Evolutionary conservation across 768 basidiomycete genomes (phyloP), one percentile per base, ranked within the genome.

Genomic region (Naganishia kalamii): DNA sequence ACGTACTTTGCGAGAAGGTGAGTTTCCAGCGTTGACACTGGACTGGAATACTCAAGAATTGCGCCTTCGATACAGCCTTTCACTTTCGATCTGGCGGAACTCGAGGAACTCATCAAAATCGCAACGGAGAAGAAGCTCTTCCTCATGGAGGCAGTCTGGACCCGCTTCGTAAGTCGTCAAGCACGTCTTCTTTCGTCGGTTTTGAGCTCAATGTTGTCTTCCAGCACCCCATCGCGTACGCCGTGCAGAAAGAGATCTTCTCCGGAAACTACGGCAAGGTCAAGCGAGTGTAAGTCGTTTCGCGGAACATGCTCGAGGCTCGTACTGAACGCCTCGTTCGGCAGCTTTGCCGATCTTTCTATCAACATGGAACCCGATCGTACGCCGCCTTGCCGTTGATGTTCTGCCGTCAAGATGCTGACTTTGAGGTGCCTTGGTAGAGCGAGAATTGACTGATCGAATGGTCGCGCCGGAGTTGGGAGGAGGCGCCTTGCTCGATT

Each of bases 101-200:
- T 90, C 23, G 83, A 84, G n/a, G 84, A 86, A 49, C 82, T 94
- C 25, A 80, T 91, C 21, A 79, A 79, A 11, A 82, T 89, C 21
- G 90, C 92, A 1, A 88, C 87, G 75, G 84, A 89, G 74, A 80
- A 87, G 70, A 84, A 85, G 19, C 82, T 91, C 0, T 93, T 93
- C 81, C 84, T 93, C 71, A 92, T 93, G 90, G 92, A 93, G 78
- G 90, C 88, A 0, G 81, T 91, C 78, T 91, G 90, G 89, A 90
- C 90, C 37, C 82, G 88, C 37, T 90, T 89, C 81, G 86, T 88
- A 64, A 48, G 62, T 48, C 15, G 30, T 23, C 68, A 29, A 17
- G 12, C 47, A 29, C 4, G n/a, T 7, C 23, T 23, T 74, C 2
- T 75, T 69, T 4, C 32, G 25, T 11, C 13, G 12, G 2, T n/a